Conservation (phyloP, 2,329 filamentous ascomycete genomes). For the Ambrosiella xylebori region DNA sequence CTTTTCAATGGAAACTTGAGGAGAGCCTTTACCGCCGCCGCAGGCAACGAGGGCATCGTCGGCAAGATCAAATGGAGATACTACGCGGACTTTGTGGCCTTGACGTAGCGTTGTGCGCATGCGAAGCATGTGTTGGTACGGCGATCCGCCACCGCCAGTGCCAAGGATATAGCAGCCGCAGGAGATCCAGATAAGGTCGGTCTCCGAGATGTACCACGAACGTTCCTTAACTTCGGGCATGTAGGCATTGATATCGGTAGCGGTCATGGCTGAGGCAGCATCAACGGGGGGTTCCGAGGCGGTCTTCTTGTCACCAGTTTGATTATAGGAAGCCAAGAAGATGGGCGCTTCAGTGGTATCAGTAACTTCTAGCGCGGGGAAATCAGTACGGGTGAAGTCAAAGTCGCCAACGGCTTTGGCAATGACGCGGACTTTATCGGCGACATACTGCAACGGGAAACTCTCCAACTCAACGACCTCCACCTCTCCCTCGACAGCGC, state of each 20-base stretch:
- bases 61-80: slow-evolving; percentile 31
- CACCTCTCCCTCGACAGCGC: slow-evolving; percentile 27
- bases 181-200: slow-evolving; percentile 38
- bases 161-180: slow-evolving; percentile 44
- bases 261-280: slow-evolving; percentile 12
- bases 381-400: slow-evolving; percentile 19
- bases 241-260: slow-evolving; percentile 26
- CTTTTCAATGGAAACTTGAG: slow-evolving; percentile 43
- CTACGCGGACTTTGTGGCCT: slow-evolving; percentile 33
- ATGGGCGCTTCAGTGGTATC: not conserved
- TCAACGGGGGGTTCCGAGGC: not conserved
- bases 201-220: slow-evolving; percentile 39
- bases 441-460: slow-evolving; percentile 33
- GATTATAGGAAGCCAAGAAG: slow-evolving; percentile 4
- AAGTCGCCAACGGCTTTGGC: slow-evolving; percentile 43
- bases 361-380: slow-evolving; percentile 8
- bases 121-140: slow-evolving; percentile 33
- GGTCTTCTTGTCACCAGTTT: slow-evolving; percentile 18
- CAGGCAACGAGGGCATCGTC: slow-evolving; percentile 36
- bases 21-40: slow-evolving; percentile 40
- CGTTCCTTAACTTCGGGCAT: slow-evolving; percentile 32
- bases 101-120: slow-evolving; percentile 32
- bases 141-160: slow-evolving; percentile 41
- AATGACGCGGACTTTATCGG: slow-evolving; percentile 37
- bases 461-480: slow-evolving; percentile 34